These are phyloP conservation scores for Oryza punctata DNA, from an alignment of 176 grass and related monocot species.

Conservation along the genomic window DNA sequence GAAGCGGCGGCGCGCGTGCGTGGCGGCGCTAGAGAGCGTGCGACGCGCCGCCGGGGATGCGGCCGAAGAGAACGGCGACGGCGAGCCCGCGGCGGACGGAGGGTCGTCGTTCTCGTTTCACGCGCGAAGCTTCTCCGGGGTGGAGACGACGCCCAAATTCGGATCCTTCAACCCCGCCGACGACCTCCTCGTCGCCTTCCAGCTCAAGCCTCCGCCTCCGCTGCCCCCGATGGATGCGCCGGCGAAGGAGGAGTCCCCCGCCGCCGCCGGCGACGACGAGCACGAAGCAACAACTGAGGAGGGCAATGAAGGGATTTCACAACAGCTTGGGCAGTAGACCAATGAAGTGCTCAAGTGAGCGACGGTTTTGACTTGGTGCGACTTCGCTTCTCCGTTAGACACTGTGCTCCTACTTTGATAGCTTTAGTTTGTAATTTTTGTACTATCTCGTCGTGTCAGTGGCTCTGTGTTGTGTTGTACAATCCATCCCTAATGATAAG, in stretches of 20 bases:
- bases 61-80: neutral
- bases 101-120: conserved; percentile 50
- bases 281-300: neutral
- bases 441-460: too few species aligned
- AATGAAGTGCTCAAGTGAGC: neutral
- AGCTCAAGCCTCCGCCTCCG: conserved; percentile 7
- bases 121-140: conserved; percentile 37
- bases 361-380: conserved; percentile 15
- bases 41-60: conserved; percentile 19
- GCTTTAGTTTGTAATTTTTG: neutral
- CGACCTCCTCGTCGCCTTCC: conserved; percentile 36
- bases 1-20: conserved; percentile 42
- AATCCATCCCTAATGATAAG: conserved; percentile 8
- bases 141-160: conserved; percentile 57
- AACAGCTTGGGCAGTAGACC: neutral
- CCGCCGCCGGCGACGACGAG: neutral
- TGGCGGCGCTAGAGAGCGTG: conserved; percentile 45
- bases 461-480: neutral
- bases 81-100: neutral
- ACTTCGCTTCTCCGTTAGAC: neutral
- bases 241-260: neutral
- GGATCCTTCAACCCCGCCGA: conserved; percentile 46
- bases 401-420: neutral
- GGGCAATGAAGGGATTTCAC: conserved; percentile 28
- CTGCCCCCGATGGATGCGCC: neutral